A percentile compares a stretch with the other conserved stretches of the same genome.
Evolutionary conservation across 176 grass and related monocot species (phyloP).

Genomic region (Triticum turgidum): DNA sequence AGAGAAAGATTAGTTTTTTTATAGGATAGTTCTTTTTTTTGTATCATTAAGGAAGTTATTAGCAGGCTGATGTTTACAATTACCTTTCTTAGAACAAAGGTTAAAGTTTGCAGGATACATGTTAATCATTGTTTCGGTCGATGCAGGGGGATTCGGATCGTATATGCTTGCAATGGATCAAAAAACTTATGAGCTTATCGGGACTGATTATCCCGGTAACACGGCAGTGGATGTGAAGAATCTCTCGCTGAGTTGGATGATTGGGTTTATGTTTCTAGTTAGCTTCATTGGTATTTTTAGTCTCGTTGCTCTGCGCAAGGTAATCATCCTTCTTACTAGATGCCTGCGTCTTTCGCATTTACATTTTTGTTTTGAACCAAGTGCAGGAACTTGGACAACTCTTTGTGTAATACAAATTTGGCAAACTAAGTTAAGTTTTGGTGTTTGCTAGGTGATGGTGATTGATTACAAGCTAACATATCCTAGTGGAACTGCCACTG

Average conservation of each 20-base stretch:
- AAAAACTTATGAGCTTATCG: conserved; percentile 81
- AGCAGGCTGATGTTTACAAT: background rate
- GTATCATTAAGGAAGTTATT: background rate
- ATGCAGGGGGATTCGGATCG: conserved; percentile 68
- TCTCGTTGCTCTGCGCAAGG: conserved; percentile 79
- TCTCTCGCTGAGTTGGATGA: conserved; percentile 81
- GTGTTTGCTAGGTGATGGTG: conserved; percentile 47
- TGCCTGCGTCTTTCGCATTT: background rate
- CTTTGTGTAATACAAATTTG: background rate
- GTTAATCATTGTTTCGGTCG: background rate
- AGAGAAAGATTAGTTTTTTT: no score
- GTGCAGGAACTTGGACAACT: background rate
- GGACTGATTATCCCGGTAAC: conserved; percentile 83
- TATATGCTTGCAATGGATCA: conserved; percentile 92
- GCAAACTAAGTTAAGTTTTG: background rate
- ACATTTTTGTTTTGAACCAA: background rate
- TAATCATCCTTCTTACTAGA: conserved; percentile 1
- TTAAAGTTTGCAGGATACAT: background rate
- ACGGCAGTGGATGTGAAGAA: conserved; percentile 80
- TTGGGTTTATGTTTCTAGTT: conserved; percentile 76
- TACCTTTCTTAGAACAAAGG: background rate
- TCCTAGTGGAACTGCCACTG: conserved; percentile 45
- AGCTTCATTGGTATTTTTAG: conserved; percentile 87
- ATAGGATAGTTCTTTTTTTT: no score
- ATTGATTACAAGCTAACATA: conserved; percentile 58